These are phyloP conservation scores for Solanum hybrid DNA, from an alignment of 305 asterid species.

Conservation along the genomic window DNA sequence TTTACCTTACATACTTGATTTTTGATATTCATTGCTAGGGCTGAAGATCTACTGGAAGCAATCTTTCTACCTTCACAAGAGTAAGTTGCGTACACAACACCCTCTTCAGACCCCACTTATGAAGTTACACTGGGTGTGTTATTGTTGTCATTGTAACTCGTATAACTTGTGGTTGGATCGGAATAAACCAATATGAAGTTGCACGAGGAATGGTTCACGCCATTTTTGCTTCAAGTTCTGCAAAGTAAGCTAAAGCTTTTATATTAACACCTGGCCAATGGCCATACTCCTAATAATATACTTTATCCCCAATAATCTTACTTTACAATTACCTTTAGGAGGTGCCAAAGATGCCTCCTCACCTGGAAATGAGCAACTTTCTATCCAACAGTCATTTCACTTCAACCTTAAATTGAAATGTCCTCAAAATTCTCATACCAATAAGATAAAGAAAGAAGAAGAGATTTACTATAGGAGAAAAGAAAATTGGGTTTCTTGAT, in stretches of 20 bases:
- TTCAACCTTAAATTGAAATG: background rate
- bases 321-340: background rate
- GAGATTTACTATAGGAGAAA: background rate
- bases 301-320: background rate
- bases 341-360: background rate
- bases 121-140: background rate
- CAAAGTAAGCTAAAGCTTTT: background rate
- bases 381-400: background rate
- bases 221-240: background rate
- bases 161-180: background rate
- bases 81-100: background rate
- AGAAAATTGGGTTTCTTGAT: slow-evolving; percentile 21
- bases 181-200: background rate
- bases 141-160: background rate
- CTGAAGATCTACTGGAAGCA: background rate
- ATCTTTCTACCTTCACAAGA: background rate
- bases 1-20: background rate
- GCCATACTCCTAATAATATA: background rate
- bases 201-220: background rate
- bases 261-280: background rate
- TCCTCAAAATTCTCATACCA: background rate
- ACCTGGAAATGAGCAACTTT: slow-evolving; percentile 4
- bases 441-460: background rate
- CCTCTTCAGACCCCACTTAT: background rate
- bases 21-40: background rate